Base-by-base conservation (phyloP, 495 filamentous ascomycete species). In the Aspergillus olivimuriae region DNA sequence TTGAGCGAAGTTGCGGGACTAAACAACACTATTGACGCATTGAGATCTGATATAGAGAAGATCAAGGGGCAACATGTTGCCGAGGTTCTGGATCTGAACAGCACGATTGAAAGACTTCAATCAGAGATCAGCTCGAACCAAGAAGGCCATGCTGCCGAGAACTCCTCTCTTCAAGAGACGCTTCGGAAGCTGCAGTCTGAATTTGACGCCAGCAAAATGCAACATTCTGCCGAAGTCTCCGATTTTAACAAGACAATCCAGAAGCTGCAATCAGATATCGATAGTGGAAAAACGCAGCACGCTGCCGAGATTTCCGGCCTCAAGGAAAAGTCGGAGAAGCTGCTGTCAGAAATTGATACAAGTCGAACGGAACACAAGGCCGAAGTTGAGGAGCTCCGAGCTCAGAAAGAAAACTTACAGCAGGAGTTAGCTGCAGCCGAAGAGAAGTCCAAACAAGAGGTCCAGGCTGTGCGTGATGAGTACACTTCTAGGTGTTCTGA, bases 41-140 rank as follows among this genome's bases (percentile, higher is more conserved):
- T 85, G 17, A 70, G 79, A 53, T 72, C 68, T 9, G 68, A 76
- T 37, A 46, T 83, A 26, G 76, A 72, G 53, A 78, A 79, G 46
- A 60, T 69, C 34, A 66, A 60, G 39, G 42, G 61, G 24, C 59
- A 68, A 18, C 68, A 77, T 39, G 77, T 80, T 17, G 73, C 69
- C 2, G 77, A 84, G 52, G 68, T 77, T 48, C 66, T 75, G 0
- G 74, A 78, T 34, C 56, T 84, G 30, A 69, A 73, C 48, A 69
- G 68, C 2, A 80, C 74, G 11, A 68, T 81, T 23, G 71, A 72
- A 52, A 60, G 64, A 22, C 61, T 79, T 14, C 72, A 80, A 55
- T 69, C 70, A 8, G 68, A 78, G 33, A 43, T 79, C 24, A 76
- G 77, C 55, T 74, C 80, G 46, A 61, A 48, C 50, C 67, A 60